These are phyloP conservation scores for Calonectria fujianensis DNA, from an alignment of 2,329 filamentous ascomycete species.

Conservation along the genomic window DNA sequence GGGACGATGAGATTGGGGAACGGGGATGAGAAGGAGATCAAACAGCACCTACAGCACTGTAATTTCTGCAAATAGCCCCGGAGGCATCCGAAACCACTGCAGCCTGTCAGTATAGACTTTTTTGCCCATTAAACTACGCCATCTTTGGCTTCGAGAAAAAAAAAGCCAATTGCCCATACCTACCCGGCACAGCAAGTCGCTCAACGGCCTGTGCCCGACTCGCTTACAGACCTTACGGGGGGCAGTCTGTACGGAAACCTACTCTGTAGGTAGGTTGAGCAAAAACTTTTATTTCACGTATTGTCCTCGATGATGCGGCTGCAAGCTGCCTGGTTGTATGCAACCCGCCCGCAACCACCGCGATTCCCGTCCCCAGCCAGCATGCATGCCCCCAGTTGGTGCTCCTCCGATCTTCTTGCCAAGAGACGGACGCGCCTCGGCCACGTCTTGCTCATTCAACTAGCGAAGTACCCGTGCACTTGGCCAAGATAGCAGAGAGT, in stretches of 20 bases:
- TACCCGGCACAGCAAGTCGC: slow-evolving; percentile 11
- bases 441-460: slow-evolving; percentile 21
- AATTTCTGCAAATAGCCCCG: slow-evolving; percentile 27
- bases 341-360: not conserved
- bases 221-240: slow-evolving; percentile 20
- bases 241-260: not conserved
- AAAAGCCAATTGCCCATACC: slow-evolving; percentile 15
- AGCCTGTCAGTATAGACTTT: slow-evolving; percentile 9
- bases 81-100: slow-evolving; percentile 18
- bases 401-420: slow-evolving; percentile 1
- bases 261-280: not conserved
- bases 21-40: slow-evolving; percentile 21
- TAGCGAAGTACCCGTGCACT: slow-evolving; percentile 16
- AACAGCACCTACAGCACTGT: slow-evolving; percentile 13
- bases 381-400: not conserved
- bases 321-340: not conserved
- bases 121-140: slow-evolving; percentile 4
- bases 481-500: not conserved
- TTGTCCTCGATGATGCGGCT: not conserved
- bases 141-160: slow-evolving; percentile 17
- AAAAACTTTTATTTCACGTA: not conserved
- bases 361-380: not conserved
- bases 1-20: slow-evolving; percentile 17
- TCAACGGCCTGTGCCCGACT: not conserved
- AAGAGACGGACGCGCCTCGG: slow-evolving; percentile 6